These are phyloP conservation scores for Microglena sp. DNA, from an alignment of 139 green algal species.

Conservation along the genomic window DNA sequence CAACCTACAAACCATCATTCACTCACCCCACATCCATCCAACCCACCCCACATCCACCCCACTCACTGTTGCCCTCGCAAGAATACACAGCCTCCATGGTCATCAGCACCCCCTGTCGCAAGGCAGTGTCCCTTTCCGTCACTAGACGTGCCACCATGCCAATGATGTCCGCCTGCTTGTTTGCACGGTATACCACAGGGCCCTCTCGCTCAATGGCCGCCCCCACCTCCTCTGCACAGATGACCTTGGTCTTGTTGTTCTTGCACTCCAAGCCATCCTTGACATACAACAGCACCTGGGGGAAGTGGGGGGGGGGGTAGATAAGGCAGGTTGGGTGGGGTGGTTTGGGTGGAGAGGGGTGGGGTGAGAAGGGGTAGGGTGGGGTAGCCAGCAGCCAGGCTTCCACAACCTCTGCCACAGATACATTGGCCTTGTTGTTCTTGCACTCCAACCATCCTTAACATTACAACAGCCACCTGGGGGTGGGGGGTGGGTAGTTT, in stretches of 20 bases:
- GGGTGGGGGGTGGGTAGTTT: too few relatives aligned
- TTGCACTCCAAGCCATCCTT: constrained; percentile 72
- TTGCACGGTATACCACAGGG: constrained; percentile 22
- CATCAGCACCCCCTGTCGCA: constrained; percentile 61
- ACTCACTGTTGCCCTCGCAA: constrained; percentile 51
- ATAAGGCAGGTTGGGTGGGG: constrained; percentile 1
- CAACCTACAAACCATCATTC: too few relatives aligned
- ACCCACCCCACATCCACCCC: neutral
- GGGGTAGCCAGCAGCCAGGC: too few relatives aligned
- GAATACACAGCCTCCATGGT: constrained; percentile 68
- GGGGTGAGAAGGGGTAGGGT: neutral
- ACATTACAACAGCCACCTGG: too few relatives aligned
- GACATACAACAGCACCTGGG: constrained; percentile 21
- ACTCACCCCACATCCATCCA: neutral
- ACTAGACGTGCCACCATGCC: constrained; percentile 47
- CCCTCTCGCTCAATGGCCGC: constrained; percentile 53
- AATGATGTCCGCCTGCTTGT: constrained; percentile 17
- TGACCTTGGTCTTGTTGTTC: constrained; percentile 81
- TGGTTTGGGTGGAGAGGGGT: neutral
- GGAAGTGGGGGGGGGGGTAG: constrained; percentile 9
- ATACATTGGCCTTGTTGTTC: too few relatives aligned
- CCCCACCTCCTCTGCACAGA: constrained; percentile 75
- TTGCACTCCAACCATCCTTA: too few relatives aligned
- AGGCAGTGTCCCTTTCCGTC: constrained; percentile 71
- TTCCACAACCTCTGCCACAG: neutral